Conservation (phyloP, 805 yeast genomes). For the Starmerella apicola region DNA sequence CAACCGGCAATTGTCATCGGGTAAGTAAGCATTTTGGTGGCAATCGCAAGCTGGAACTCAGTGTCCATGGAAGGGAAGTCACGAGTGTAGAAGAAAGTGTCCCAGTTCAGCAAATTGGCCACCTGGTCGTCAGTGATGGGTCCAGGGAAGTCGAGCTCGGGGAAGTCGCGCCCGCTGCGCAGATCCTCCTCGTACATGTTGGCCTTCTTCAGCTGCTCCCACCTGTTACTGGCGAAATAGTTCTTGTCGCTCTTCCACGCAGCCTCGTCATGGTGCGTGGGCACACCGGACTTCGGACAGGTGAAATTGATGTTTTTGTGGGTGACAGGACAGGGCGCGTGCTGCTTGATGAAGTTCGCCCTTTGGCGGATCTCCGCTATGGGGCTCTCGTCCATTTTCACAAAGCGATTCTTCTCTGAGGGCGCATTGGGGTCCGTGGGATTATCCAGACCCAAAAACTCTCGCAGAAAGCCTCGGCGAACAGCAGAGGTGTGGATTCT, state of each 20-base stretch:
- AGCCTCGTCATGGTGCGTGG: slow-evolving; percentile 81
- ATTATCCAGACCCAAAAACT: slow-evolving; percentile 21
- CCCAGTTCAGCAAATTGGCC: slow-evolving; percentile 80
- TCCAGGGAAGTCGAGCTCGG: slow-evolving; percentile 89
- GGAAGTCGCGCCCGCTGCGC: slow-evolving; percentile 85
- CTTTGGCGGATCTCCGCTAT: slow-evolving; percentile 75
- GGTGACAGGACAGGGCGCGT: slow-evolving; percentile 87
- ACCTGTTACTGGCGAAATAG: slow-evolving; percentile 55
- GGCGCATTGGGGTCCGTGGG: slow-evolving; percentile 30
- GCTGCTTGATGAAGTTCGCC: slow-evolving; percentile 79
- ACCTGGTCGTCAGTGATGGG: slow-evolving; percentile 58
- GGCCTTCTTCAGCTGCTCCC: slow-evolving; percentile 69
- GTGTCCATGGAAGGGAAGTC: slow-evolving; percentile 93
- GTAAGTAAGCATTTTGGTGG: slow-evolving; percentile 84
- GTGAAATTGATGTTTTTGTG: slow-evolving; percentile 65
- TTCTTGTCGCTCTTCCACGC: slow-evolving; percentile 77
- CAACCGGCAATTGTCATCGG: slow-evolving; percentile 82
- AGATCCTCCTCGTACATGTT: slow-evolving; percentile 91
- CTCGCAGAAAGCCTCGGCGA: slow-evolving; percentile 17
- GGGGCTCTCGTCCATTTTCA: slow-evolving; percentile 89
- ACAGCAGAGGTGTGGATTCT: slow-evolving; percentile 29
- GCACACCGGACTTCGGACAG: slow-evolving; percentile 90
- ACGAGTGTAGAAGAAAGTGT: slow-evolving; percentile 82
- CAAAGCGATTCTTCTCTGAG: slow-evolving; percentile 59
- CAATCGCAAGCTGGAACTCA: slow-evolving; percentile 89